Base-by-base conservation (phyloP, 2,329 filamentous ascomycete species). In the Alternaria atra region DNA sequence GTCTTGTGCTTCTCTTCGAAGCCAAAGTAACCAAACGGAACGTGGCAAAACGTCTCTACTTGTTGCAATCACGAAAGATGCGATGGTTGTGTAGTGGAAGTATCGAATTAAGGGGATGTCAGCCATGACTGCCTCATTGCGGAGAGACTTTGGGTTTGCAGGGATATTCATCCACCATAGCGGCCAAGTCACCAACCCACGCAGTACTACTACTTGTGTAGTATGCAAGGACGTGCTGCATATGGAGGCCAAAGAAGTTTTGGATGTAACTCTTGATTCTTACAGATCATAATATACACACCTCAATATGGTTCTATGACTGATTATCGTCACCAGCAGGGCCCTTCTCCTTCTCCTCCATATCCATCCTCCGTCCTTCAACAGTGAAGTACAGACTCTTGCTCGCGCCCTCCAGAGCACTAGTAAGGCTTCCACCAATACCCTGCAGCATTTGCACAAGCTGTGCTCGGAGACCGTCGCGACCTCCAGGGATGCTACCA, bases 331-430 rank as follows among this genome's bases (percentile, higher is more conserved):
- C 61, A 12, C 55, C 62, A 17, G 1, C 46, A 30, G 71, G 65
- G 2, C 64, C 63, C 44, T 83, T 82, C 63, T 77, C 77, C 68
- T 92, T 90, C 69, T 94, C 91, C 74, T 97, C 93, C 77, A 99
- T 79, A 81, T 94, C 90, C 50, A 84, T 87, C 80, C 89, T 89
- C 77, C 94, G 85, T 50, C 91, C 88, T 84, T 98, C 94, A 72
- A 99, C 83, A 12, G 94, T 92, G 64, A 97, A 85, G 85, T 94
- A 98, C 70, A 99, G 77, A 75, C 87, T 94, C 84, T 90, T 92
- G 61, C 90, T 86, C 50, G 91, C 88, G 55, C 91, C 89, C 78
- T 97, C 93, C 70, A 99, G 82, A n/a, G 89, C 86, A 65, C 82
- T 89, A 25, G 93, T 91, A 56, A 99, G 80, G 60, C 90, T 89